Evolutionary conservation across 2,329 filamentous ascomycete species (phyloP), one percentile per base, ranked within the genome.

Genomic region (Ceratocystis huliohia): DNA sequence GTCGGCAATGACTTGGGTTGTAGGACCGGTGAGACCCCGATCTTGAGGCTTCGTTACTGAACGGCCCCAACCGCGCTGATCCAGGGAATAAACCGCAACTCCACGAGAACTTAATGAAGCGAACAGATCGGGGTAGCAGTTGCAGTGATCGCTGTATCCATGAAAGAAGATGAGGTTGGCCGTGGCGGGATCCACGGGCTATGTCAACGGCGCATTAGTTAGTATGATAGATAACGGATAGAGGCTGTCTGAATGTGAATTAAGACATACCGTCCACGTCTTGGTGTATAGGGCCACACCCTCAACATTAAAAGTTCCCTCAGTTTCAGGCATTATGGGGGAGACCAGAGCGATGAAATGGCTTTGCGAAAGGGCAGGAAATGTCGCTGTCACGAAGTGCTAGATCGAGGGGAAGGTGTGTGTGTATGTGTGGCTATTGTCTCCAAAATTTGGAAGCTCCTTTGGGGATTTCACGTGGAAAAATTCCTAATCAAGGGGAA

Each of bases 41-140:
- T 93, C 82, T 13, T 82, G 75, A 25, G 82, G 78, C 64, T 78
- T 80, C 46, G 76, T 79, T 25, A 87, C 88, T 65, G 84, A 88
- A 66, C 84, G 85, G 68, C 92, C 92, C 91, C 91, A 96, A 74
- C 92, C 91, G 74, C 85, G 86, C 79, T 96, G 92, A 75, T 96
- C 92, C 74, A 92, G 89, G 69, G 84, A 81, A 72, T 88, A 84
- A 61, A 90, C 82, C 72, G 89, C 85, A 71, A 96, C 91, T 69
- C 88, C 89, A 65, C 81, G 81, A 10, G 79, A 77, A 25, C 88
- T 87, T 61, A 96, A 82, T 15, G 77, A 78, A 5, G 85, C 81
- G 76, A 94, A 93, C 72, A 96, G 82, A 66, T 81, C 80, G 73
- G 85, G 82, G 77, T 96, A 95, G 67, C 85, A 83, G 75, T 88